phyloP scores from a whole-genome alignment of 2,329 filamentous ascomycete genomes.

The Penicillium sp. region DNA sequence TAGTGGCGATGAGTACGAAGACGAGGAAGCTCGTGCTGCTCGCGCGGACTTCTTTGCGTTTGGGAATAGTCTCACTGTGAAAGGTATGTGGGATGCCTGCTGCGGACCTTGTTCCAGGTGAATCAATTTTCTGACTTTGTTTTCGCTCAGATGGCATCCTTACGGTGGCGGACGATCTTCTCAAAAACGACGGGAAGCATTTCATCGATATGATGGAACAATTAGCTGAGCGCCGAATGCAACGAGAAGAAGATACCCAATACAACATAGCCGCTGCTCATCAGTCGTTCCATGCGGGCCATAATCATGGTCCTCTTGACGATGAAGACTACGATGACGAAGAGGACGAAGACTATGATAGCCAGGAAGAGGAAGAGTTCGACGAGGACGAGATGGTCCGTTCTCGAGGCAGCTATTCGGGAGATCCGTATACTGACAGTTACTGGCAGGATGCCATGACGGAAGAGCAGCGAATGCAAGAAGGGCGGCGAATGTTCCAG shows the following conservation, averaged over 20 bases:
- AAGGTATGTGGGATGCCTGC: conserved; percentile 54
- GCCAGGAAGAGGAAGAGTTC: conserved; percentile 62
- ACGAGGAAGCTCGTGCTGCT: conserved; percentile 60
- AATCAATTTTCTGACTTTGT: conserved; percentile 42
- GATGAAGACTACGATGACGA: conserved; percentile 71
- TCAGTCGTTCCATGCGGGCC: conserved; percentile 62
- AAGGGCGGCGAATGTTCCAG: conserved; percentile 97
- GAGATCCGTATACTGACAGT: conserved; percentile 34
- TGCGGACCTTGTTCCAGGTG: conserved; percentile 16
- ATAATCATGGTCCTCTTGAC: conserved; percentile 73
- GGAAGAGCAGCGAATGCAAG: conserved; percentile 98
- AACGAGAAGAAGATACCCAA: conserved; percentile 86
- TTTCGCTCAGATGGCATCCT: conserved; percentile 77
- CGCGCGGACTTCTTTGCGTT: conserved; percentile 91
- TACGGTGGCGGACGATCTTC: conserved; percentile 94
- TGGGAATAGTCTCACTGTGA: conserved; percentile 93
- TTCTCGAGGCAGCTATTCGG: conserved; percentile 16
- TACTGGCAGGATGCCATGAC: conserved; percentile 80
- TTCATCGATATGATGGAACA: conserved; percentile 99
- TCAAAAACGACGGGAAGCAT: conserved; percentile 98
- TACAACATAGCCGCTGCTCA: conserved; percentile 61
- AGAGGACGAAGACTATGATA: conserved; percentile 67
- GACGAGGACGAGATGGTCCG: conserved; percentile 64
- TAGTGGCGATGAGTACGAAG: conserved; percentile 63
- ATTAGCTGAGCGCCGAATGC: conserved; percentile 94